These are phyloP conservation scores for Bathelium albidoporum DNA, from an alignment of 495 filamentous ascomycete species.

Conservation along the genomic window DNA sequence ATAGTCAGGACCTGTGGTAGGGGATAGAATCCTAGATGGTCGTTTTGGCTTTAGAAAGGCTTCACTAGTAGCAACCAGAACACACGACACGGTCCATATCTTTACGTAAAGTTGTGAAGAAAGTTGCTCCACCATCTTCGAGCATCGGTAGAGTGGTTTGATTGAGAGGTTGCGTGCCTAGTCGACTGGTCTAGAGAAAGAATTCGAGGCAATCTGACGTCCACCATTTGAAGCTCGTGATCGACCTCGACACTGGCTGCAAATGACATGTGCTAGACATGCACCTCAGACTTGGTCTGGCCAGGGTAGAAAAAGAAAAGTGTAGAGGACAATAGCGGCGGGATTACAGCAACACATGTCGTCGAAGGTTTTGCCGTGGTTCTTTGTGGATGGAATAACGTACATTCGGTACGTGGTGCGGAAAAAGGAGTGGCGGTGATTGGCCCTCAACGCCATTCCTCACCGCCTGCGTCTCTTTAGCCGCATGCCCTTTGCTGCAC, in stretches of 20 bases:
- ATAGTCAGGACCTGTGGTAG: too few relatives aligned
- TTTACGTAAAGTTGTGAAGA: too few relatives aligned
- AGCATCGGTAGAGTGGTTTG: background rate
- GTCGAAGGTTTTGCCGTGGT: background rate
- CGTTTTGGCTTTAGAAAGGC: too few relatives aligned
- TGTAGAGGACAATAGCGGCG: background rate
- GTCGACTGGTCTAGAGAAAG: background rate
- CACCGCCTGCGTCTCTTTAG: background rate
- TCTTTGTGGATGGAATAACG: background rate
- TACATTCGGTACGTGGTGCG: background rate
- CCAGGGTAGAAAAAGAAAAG: background rate
- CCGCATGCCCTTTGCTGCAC: background rate
- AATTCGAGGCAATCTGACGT: background rate
- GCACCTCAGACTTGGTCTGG: too few relatives aligned
- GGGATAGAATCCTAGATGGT: too few relatives aligned
- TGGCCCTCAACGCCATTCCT: background rate
- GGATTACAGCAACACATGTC: background rate
- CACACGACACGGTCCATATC: too few relatives aligned
- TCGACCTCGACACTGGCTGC: background rate
- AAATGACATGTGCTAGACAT: too few relatives aligned
- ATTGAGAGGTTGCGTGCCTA: background rate
- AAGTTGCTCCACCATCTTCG: too few relatives aligned
- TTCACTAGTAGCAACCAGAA: too few relatives aligned
- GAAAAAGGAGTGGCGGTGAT: background rate
- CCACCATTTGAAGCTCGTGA: background rate